Conservation (phyloP, 1,284 basidiomycete genomes). For the Cutaneotrichosporon daszewskae region DNA sequence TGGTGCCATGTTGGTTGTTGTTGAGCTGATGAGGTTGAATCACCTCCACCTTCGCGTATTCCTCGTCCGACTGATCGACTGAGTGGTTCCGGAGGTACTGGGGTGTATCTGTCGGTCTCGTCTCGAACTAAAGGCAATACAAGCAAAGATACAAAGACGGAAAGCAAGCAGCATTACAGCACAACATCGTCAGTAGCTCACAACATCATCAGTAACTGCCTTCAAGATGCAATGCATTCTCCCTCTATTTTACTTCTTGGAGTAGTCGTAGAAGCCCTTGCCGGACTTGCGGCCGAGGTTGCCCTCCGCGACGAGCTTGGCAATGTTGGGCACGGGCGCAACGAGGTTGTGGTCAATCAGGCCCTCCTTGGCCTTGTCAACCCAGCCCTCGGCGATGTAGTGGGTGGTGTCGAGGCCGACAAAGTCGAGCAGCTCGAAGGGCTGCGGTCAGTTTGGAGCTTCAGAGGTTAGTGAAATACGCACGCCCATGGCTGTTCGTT, state of each 20-base stretch:
- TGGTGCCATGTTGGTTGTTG: conserved; percentile 7
- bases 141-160: too few relatives aligned
- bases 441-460: conserved; percentile 33
- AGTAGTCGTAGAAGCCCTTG: conserved; percentile 41
- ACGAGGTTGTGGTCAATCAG: conserved; percentile 51
- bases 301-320: conserved; percentile 53
- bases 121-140: too few relatives aligned
- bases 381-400: conserved; percentile 55
- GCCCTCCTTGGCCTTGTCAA: conserved; percentile 49
- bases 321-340: conserved; percentile 48
- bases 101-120: too few relatives aligned
- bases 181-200: too few relatives aligned
- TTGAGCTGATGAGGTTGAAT: not conserved
- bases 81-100: too few relatives aligned
- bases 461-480: conserved; percentile 12
- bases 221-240: too few relatives aligned
- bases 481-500: conserved; percentile 48
- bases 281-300: conserved; percentile 55
- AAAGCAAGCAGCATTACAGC: too few relatives aligned
- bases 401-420: conserved; percentile 51
- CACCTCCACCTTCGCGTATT: too few relatives aligned
- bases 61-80: too few relatives aligned
- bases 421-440: conserved; percentile 55
- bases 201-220: too few relatives aligned
- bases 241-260: conserved; percentile 7